These are phyloP conservation scores for Russula virescens DNA, from an alignment of 768 basidiomycete genomes.

Conservation along the genomic window DNA sequence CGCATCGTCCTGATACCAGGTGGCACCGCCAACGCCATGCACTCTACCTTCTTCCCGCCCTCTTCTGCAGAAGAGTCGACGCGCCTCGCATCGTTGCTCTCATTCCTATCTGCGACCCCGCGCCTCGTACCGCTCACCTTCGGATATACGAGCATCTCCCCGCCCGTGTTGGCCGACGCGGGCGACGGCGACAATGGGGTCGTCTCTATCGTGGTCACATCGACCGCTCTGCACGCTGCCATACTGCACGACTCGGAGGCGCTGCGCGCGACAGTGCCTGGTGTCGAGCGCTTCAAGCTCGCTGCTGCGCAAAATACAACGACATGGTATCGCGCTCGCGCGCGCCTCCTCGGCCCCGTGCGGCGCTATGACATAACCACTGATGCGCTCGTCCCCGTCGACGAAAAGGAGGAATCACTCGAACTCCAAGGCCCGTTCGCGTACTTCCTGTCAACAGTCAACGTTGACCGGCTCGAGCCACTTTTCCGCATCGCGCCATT, in stretches of 20 bases:
- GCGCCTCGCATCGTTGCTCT: constrained; percentile 37
- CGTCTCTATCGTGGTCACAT: constrained; percentile 77
- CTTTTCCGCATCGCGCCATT: constrained; percentile 73
- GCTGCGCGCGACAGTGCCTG: constrained; percentile 62
- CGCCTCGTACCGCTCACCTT: constrained; percentile 43
- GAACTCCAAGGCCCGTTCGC: constrained; percentile 70
- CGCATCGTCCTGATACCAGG: constrained; percentile 56
- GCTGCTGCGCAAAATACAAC: constrained; percentile 73
- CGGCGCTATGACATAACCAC: constrained; percentile 55
- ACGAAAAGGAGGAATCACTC: constrained; percentile 34
- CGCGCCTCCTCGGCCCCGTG: constrained; percentile 49
- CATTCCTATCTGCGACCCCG: constrained; percentile 17
- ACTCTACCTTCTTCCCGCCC: constrained; percentile 64
- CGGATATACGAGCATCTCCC: constrained; percentile 44
- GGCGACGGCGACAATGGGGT: constrained; percentile 22
- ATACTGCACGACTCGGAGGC: constrained; percentile 79
- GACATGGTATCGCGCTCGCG: constrained; percentile 60
- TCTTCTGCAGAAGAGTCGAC: constrained; percentile 29
- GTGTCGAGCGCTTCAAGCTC: constrained; percentile 80
- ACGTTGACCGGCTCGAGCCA: constrained; percentile 83
- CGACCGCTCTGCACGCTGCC: constrained; percentile 78
- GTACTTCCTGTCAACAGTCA: constrained; percentile 79
- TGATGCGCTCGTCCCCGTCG: constrained; percentile 41
- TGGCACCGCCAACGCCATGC: constrained; percentile 94
- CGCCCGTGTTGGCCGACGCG: constrained; percentile 4